phyloP scores from a whole-genome alignment of 2,329 filamentous ascomycete genomes.

The Fusarium sp. region DNA sequence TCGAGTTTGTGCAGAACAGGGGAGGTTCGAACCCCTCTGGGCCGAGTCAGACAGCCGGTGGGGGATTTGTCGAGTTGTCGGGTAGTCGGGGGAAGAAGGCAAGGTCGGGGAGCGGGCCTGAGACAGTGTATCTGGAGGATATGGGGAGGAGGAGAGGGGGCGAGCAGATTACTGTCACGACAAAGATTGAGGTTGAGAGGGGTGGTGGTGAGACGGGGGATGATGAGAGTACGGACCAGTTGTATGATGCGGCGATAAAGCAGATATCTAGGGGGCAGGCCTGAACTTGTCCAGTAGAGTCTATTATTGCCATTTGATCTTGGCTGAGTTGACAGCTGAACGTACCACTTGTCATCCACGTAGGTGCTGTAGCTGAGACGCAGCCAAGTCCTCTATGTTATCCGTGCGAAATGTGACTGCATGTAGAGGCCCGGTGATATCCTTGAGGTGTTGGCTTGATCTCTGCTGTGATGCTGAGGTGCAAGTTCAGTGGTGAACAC shows the following conservation, averaged over 20 bases:
- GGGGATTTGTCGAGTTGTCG: conserved; percentile 8
- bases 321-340: too few relatives aligned
- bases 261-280: conserved; percentile 20
- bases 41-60: neutral
- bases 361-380: conserved; percentile 1
- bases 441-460: too few relatives aligned
- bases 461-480: neutral
- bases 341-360: too few relatives aligned
- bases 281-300: neutral
- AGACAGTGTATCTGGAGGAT: conserved; percentile 14
- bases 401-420: neutral
- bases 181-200: conserved; percentile 5
- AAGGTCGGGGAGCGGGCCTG: neutral
- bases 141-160: neutral
- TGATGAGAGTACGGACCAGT: conserved; percentile 15
- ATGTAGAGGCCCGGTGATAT: neutral
- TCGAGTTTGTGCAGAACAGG: conserved; percentile 51
- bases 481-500: too few relatives aligned
- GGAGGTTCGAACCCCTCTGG: conserved; percentile 18
- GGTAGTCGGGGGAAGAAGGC: neutral
- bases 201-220: neutral
- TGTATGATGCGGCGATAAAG: conserved; percentile 27
- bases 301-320: neutral
- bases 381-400: neutral
- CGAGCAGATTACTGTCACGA: conserved; percentile 4